Evolutionary conservation across 192 early-diverging fungal species (phyloP), one percentile per base, ranked within the genome.

Genomic region (Mortierella claussenii): DNA sequence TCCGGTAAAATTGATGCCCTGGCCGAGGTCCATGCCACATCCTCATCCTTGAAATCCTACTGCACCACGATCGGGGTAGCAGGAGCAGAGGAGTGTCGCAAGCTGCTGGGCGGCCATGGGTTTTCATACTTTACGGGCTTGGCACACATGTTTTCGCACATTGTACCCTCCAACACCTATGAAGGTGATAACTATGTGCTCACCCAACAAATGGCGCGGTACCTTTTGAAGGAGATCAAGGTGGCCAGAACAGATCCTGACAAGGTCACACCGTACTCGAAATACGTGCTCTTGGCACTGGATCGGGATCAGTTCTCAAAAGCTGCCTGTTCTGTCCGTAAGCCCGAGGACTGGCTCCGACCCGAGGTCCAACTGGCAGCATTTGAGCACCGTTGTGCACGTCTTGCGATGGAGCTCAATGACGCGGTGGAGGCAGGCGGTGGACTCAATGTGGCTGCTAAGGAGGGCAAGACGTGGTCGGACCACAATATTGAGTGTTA

Each of bases 141-240:
- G 11, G 79, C 82, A 13, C 82, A 85, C 44, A 84, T 92, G 65
- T 92, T 87, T 55, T 83, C 83, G 50, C 83, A 89, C 64, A 83
- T 86, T 31, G 83, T 89, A 36, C 91, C 91, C 3, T 91, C 90
- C 43, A 87, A 87, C 47, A 94, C 91, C 42, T 92, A 88, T 83
- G 93, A 94, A 65, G 93, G 93, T 59, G 93, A 94, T 61, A 94
- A 94, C 80, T 90, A 89, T 64, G 83, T 96, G 7, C 65, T 96
- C 57, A 91, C 92, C 8, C 95, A 95, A 70, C 95, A 96, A 80
- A 91, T 91, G 33, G 82, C 88, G 12, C 89, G 93, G 21, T 95
- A 92, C 70, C 78, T 96, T 17, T 52, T 86, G 18, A 86, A 84
- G 60, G 70, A 80, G 44, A 43, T 84, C 54, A 74, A 80, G 48